phyloP scores from a whole-genome alignment of 2,329 filamentous ascomycete genomes.

The Botrytis elliptica region DNA sequence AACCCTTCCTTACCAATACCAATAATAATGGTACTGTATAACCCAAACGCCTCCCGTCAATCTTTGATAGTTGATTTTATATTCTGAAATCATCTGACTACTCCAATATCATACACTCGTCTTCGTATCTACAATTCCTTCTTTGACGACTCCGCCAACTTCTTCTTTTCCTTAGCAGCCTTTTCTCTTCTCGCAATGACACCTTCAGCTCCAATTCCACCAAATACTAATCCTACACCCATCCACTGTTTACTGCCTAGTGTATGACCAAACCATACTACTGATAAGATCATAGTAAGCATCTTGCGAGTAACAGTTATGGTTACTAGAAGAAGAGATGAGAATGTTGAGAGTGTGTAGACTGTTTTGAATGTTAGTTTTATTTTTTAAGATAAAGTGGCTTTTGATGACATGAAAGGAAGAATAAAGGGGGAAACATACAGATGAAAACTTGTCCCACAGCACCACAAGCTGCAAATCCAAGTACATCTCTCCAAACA shows the following conservation, averaged over 20 bases:
- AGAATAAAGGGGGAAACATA: constrained; percentile 42
- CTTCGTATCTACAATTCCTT: constrained; percentile 30
- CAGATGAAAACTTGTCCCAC: constrained; percentile 96
- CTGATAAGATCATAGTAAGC: constrained; percentile 97
- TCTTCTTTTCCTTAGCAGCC: constrained; percentile 62
- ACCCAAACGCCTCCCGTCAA: background rate
- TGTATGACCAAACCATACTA: constrained; percentile 89
- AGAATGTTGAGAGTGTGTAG: constrained; percentile 91
- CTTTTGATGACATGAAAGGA: background rate
- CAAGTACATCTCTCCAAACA: constrained; percentile 84
- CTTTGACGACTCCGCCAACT: constrained; percentile 25
- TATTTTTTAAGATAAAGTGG: background rate
- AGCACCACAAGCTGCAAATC: constrained; percentile 86
- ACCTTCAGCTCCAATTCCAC: constrained; percentile 89
- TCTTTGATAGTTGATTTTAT: background rate
- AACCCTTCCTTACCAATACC: background rate
- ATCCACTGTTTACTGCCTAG: constrained; percentile 89
- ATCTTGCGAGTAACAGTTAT: constrained; percentile 98
- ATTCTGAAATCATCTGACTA: background rate
- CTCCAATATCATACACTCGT: constrained; percentile 10
- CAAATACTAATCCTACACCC: constrained; percentile 89
- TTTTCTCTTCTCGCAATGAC: constrained; percentile 80
- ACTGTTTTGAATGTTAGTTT: constrained; percentile 44
- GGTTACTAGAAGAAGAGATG: constrained; percentile 86
- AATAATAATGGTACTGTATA: background rate